Conservation (phyloP, 805 yeast genomes). For the Lipomyces yamanashiensis region DNA sequence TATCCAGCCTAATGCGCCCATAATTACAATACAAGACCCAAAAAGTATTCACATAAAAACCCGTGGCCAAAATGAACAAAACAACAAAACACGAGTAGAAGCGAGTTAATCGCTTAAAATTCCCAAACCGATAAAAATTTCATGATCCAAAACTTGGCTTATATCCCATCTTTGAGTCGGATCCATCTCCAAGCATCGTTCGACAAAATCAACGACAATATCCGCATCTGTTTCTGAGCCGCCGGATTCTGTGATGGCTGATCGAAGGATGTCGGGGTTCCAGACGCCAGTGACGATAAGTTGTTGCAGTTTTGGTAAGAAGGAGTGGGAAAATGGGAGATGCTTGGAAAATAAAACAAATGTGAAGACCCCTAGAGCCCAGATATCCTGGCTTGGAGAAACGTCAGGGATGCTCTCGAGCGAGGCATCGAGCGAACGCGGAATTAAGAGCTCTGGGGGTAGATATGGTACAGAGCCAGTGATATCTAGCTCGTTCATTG, state of each 20-base stretch:
- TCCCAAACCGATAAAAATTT: slow-evolving; percentile 15
- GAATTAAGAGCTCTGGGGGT: slow-evolving; percentile 78
- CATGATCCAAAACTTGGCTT: slow-evolving; percentile 45
- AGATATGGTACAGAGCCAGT: slow-evolving; percentile 92
- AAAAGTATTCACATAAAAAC: neutral
- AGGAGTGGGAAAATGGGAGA: slow-evolving; percentile 83
- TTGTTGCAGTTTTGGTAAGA: slow-evolving; percentile 76
- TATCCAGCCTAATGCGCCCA: too few relatives aligned
- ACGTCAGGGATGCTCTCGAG: slow-evolving; percentile 49
- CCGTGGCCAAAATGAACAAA: neutral
- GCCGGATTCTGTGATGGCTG: slow-evolving; percentile 29
- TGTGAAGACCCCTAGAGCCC: slow-evolving; percentile 86
- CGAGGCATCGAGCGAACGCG: slow-evolving; percentile 48
- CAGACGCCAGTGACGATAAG: slow-evolving; percentile 71
- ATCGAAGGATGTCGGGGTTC: slow-evolving; percentile 51
- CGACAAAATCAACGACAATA: slow-evolving; percentile 47
- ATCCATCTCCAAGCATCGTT: slow-evolving; percentile 60
- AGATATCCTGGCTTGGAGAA: slow-evolving; percentile 57
- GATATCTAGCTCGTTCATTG: slow-evolving; percentile 27
- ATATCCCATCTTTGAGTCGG: slow-evolving; percentile 58
- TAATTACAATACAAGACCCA: neutral
- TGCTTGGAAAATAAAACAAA: slow-evolving; percentile 75
- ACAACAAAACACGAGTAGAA: neutral
- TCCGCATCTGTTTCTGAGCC: neutral
- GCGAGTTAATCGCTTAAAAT: neutral